Conservation (phyloP, 2,329 filamentous ascomycete species). For the Lachnellula cervina region DNA sequence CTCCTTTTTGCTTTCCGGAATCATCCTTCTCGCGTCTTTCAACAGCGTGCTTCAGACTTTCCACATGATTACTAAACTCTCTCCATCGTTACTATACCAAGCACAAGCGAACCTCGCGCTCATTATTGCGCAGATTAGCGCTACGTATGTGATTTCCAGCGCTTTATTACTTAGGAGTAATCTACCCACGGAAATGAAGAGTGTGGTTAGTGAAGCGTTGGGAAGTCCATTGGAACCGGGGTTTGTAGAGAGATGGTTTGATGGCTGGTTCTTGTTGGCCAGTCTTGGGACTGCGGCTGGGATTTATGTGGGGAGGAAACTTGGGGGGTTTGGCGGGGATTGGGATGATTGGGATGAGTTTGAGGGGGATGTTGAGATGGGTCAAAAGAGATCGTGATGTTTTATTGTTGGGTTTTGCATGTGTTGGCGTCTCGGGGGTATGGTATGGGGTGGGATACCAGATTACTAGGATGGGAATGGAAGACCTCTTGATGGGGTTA, state of each 20-base stretch:
- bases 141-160: constrained; percentile 79
- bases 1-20: constrained; percentile 74
- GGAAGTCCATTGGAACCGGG: constrained; percentile 65
- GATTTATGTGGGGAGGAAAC: constrained; percentile 65
- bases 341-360: constrained; percentile 58
- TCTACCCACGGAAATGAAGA: constrained; percentile 70
- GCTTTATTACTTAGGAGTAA: constrained; percentile 74
- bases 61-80: constrained; percentile 71
- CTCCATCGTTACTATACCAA: constrained; percentile 67
- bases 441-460: too few relatives aligned
- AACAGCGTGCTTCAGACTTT: constrained; percentile 83
- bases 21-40: constrained; percentile 77
- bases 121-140: constrained; percentile 73
- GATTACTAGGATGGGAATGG: too few relatives aligned
- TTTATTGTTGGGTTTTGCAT: not conserved
- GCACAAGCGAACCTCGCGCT: constrained; percentile 71
- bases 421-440: too few relatives aligned
- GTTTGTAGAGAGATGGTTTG: constrained; percentile 81
- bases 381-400: constrained; percentile 58
- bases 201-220: constrained; percentile 71
- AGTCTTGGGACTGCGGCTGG: constrained; percentile 63
- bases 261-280: constrained; percentile 75
- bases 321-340: constrained; percentile 41
- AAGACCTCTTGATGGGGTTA: too few relatives aligned
- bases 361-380: constrained; percentile 62